Percentiles rank a stretch among this genome's conserved stretches.
Conservation (phyloP, 2,329 filamentous ascomycete species). For the Calonectria hawksworthii region DNA sequence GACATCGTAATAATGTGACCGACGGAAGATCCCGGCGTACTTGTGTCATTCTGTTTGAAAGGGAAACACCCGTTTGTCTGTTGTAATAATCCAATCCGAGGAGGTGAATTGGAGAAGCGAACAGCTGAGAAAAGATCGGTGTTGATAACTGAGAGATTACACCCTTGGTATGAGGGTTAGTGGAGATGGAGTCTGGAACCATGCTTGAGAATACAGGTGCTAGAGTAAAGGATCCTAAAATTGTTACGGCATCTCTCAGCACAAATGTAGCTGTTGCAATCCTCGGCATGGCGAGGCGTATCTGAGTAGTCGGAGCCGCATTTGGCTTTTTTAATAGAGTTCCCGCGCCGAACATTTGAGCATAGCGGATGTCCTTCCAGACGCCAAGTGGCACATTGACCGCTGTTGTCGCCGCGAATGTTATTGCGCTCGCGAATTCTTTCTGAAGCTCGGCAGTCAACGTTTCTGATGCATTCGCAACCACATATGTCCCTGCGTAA, state of each 20-base stretch:
- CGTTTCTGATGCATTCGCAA: slow-evolving; percentile 44
- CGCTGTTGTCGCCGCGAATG: slow-evolving; percentile 45
- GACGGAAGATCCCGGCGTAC: slow-evolving; percentile 42
- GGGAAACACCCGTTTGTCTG: slow-evolving; percentile 25
- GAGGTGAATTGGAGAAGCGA: slow-evolving; percentile 48
- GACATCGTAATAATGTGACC: slow-evolving; percentile 44
- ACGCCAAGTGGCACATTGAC: slow-evolving; percentile 51
- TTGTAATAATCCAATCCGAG: slow-evolving; percentile 43
- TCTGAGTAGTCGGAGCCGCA: slow-evolving; percentile 19
- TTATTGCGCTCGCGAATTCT: slow-evolving; percentile 41
- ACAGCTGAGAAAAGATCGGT: slow-evolving; percentile 47
- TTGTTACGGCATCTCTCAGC: slow-evolving; percentile 48
- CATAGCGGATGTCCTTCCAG: slow-evolving; percentile 49
- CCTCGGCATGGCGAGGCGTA: slow-evolving; percentile 28
- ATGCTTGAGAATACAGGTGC: slow-evolving; percentile 41
- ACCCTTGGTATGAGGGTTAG: slow-evolving; percentile 43
- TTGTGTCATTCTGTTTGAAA: slow-evolving; percentile 37
- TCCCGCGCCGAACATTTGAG: slow-evolving; percentile 44
- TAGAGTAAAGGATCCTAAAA: slow-evolving; percentile 48
- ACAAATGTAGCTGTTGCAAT: slow-evolving; percentile 45
- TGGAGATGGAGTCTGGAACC: slow-evolving; percentile 43
- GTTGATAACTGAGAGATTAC: slow-evolving; percentile 47
- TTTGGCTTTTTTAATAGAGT: background rate
- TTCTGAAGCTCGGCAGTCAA: slow-evolving; percentile 39
- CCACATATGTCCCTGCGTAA: slow-evolving; percentile 47